A percentile compares a stretch with the other conserved stretches of the same genome.
These are phyloP conservation scores for Trichoderma arundinaceum DNA, from an alignment of 2,329 filamentous ascomycete species.

Conservation along the genomic window DNA sequence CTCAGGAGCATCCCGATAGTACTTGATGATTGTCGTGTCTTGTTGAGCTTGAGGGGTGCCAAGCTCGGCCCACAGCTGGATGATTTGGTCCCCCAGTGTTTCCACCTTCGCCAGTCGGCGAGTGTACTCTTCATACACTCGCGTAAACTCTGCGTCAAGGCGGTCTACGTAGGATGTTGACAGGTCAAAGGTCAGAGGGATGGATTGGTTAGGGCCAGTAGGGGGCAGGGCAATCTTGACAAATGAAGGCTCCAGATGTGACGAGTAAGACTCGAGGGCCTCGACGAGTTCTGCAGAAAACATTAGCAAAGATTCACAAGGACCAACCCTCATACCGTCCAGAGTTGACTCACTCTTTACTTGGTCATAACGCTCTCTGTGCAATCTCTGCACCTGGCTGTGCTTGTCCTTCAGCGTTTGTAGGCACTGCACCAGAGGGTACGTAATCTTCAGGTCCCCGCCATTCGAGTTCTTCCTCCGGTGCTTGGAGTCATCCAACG, in stretches of 20 bases:
- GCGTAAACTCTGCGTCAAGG: slow-evolving; percentile 88
- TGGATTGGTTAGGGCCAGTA: slow-evolving; percentile 73
- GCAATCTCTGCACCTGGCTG: slow-evolving; percentile 75
- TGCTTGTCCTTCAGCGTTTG: slow-evolving; percentile 85
- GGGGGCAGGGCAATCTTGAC: slow-evolving; percentile 85
- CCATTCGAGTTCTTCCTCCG: slow-evolving; percentile 69
- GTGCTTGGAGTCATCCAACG: slow-evolving; percentile 76
- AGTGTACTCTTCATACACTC: slow-evolving; percentile 96
- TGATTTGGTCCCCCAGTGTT: slow-evolving; percentile 78
- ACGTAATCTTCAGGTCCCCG: slow-evolving; percentile 77
- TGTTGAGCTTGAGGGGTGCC: slow-evolving; percentile 94
- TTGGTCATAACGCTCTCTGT: slow-evolving; percentile 92
- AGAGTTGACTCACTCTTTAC: slow-evolving; percentile 74
- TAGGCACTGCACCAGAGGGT: slow-evolving; percentile 81
- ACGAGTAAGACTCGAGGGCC: slow-evolving; percentile 94
- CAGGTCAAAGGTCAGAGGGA: slow-evolving; percentile 88
- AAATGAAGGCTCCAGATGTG: slow-evolving; percentile 89
- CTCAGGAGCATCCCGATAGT: slow-evolving; percentile 88
- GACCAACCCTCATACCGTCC: background rate
- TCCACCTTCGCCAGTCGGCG: slow-evolving; percentile 79
- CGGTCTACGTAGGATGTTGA: slow-evolving; percentile 85
- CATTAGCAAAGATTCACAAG: background rate
- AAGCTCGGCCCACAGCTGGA: slow-evolving; percentile 93
- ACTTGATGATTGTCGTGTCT: slow-evolving; percentile 83
- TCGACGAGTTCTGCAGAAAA: slow-evolving; percentile 76